Percentiles rank a stretch among this genome's conserved stretches.
Evolutionary conservation across 768 basidiomycete genomes (phyloP).

Genomic region (Lactarius hengduanensis): DNA sequence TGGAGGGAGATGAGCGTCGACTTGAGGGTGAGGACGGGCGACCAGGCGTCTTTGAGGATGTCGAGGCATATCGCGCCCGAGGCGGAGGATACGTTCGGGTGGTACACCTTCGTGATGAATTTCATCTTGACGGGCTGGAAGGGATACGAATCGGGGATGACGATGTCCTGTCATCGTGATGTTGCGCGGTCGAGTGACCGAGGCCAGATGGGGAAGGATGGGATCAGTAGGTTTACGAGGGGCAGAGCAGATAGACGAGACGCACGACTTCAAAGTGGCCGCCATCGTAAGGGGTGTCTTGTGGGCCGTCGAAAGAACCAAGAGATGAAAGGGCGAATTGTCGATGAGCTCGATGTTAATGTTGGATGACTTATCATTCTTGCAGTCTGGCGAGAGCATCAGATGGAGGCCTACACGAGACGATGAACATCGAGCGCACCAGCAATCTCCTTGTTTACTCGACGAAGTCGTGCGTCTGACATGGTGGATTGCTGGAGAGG

Average conservation of each 20-base stretch:
- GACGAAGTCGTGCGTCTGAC: constrained; percentile 75
- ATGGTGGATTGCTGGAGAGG: constrained; percentile 6
- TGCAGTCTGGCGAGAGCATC: constrained; percentile 62
- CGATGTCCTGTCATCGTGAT: constrained; percentile 67
- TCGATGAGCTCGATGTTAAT: constrained; percentile 87
- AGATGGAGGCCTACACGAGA: neutral
- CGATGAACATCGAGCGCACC: constrained; percentile 44
- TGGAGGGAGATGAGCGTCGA: constrained; percentile 95
- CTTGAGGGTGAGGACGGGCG: constrained; percentile 92
- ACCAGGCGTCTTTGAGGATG: constrained; percentile 90
- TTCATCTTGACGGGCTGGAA: constrained; percentile 98
- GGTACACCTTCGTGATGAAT: constrained; percentile 95
- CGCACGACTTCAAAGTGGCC: constrained; percentile 89
- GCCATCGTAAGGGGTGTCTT: constrained; percentile 91
- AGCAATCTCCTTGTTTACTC: constrained; percentile 93
- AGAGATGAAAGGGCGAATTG: constrained; percentile 87
- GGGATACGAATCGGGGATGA: constrained; percentile 88
- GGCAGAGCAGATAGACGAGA: constrained; percentile 19
- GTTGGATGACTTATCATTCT: constrained; percentile 88
- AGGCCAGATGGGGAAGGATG: neutral
- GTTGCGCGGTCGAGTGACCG: neutral
- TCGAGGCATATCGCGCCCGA: constrained; percentile 95
- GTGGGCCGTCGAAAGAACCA: constrained; percentile 88
- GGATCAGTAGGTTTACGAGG: neutral
- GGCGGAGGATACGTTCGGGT: constrained; percentile 92